Conservation (phyloP, 2,329 filamentous ascomycete genomes). For the Aspergillus viridinutans region DNA sequence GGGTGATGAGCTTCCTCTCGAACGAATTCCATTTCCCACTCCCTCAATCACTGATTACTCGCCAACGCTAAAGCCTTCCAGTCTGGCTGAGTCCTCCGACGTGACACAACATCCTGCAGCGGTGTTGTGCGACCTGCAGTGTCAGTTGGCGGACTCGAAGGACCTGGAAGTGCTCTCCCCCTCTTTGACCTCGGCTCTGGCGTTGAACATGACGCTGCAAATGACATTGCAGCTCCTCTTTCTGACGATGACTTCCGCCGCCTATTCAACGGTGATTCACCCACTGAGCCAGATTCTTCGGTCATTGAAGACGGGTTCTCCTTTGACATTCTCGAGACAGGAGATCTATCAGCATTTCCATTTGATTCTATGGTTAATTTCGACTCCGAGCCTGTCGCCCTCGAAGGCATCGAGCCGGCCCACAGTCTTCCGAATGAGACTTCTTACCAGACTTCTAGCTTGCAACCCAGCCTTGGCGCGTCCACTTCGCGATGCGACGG, state of each 20-base stretch:
- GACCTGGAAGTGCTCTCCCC: conserved; percentile 45
- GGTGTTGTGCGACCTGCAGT: conserved; percentile 99
- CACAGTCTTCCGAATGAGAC: conserved; percentile 47
- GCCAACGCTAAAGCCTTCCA: conserved; percentile 37
- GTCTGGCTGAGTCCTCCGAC: conserved; percentile 64
- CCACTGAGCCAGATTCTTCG: conserved; percentile 68
- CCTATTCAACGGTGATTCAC: conserved; percentile 59
- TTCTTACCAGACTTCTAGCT: conserved; percentile 48
- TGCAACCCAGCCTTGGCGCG: conserved; percentile 53
- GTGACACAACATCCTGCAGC: conserved; percentile 99
- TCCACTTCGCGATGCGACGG: conserved; percentile 52
- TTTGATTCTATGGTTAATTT: conserved; percentile 55
- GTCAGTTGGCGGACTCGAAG: conserved; percentile 72
- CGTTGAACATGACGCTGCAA: conserved; percentile 49
- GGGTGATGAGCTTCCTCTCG: conserved; percentile 37
- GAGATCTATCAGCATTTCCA: conserved; percentile 48
- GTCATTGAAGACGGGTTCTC: conserved; percentile 72
- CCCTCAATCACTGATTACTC: conserved; percentile 38
- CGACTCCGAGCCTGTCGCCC: conserved; percentile 47
- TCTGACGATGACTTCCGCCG: conserved; percentile 63
- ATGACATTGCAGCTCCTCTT: conserved; percentile 61
- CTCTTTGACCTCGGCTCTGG: conserved; percentile 38
- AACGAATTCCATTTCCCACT: conserved; percentile 39
- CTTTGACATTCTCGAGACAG: conserved; percentile 60
- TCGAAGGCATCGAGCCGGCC: conserved; percentile 42